phyloP scores from a whole-genome alignment of 148 eudicot species.

The Amaranthus hypochondriacus region DNA sequence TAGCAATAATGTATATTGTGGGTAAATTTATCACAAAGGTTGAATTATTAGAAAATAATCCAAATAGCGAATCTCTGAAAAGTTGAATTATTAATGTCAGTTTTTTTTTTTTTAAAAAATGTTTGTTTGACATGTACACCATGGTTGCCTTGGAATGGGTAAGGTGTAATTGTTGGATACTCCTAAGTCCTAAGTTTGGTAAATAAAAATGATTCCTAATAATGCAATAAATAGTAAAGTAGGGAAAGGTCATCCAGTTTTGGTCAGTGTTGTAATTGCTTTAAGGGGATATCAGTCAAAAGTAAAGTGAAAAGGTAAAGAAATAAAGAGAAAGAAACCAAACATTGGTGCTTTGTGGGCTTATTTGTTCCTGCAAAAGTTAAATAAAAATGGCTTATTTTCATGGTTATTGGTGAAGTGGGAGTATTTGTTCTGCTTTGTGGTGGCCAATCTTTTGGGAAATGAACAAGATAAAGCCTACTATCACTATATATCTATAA shows the following conservation, averaged over 20 bases:
- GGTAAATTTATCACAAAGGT: too few relatives aligned
- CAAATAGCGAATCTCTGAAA: too few relatives aligned
- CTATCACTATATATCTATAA: too few relatives aligned
- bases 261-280: conserved; percentile 18
- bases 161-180: not conserved
- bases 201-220: not conserved
- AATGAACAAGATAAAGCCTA: conserved; percentile 7
- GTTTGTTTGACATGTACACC: too few relatives aligned
- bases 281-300: conserved; percentile 25
- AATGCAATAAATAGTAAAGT: not conserved
- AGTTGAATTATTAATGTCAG: too few relatives aligned
- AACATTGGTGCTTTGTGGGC: conserved; percentile 27
- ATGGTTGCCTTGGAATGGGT: not conserved
- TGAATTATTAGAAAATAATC: too few relatives aligned
- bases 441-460: conserved; percentile 14
- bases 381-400: conserved; percentile 7
- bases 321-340: conserved; percentile 17
- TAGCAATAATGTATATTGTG: too few relatives aligned
- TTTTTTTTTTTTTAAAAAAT: too few relatives aligned
- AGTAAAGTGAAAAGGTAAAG: conserved; percentile 16
- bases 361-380: conserved; percentile 24
- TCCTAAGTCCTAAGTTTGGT: not conserved
- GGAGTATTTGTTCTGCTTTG: conserved; percentile 14
- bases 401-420: not conserved
- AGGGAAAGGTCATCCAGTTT: not conserved